Percentiles rank a stretch among this genome's conserved stretches.
Evolutionary conservation across 2,329 filamentous ascomycete genomes (phyloP).

Genomic region (Gnomoniopsis sp.): DNA sequence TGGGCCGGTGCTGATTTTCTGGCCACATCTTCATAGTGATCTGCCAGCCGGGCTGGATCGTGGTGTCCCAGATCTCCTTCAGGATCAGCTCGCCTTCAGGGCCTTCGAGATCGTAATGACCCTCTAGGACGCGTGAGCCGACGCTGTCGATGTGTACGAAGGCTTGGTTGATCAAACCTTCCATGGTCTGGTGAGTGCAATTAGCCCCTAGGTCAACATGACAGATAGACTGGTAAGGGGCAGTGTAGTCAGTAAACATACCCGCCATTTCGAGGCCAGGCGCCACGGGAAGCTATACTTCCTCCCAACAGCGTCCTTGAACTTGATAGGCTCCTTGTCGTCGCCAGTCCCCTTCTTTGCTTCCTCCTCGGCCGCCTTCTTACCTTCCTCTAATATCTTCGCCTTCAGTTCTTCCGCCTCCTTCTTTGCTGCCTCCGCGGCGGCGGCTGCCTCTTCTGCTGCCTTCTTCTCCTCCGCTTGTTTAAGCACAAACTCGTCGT

Average conservation of each 20-base stretch:
- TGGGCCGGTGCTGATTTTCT: conserved; percentile 40
- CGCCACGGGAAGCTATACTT: conserved; percentile 93
- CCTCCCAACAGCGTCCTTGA: conserved; percentile 86
- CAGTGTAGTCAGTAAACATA: conserved; percentile 42
- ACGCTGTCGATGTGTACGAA: conserved; percentile 76
- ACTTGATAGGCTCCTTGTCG: conserved; percentile 74
- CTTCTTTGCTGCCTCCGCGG: conserved; percentile 33
- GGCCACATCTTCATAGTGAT: conserved; percentile 60
- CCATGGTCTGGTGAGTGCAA: conserved; percentile 63
- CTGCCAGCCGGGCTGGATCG: conserved; percentile 73
- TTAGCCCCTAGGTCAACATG: background rate
- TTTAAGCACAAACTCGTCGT: conserved; percentile 25
- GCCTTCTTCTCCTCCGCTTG: conserved; percentile 37
- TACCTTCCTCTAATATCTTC: conserved; percentile 36
- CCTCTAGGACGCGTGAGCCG: conserved; percentile 71
- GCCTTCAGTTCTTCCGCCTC: conserved; percentile 36
- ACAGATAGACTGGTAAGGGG: background rate
- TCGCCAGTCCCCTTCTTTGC: conserved; percentile 51
- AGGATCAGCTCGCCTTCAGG: conserved; percentile 81
- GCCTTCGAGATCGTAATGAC: conserved; percentile 77
- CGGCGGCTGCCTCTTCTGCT: conserved; percentile 23
- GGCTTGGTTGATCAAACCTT: conserved; percentile 80
- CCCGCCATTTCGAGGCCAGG: conserved; percentile 78
- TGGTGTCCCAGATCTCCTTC: conserved; percentile 76
- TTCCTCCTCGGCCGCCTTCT: conserved; percentile 36